Evolutionary conservation across 495 filamentous ascomycete species (phyloP).

Genomic region (Platismatia glauca): DNA sequence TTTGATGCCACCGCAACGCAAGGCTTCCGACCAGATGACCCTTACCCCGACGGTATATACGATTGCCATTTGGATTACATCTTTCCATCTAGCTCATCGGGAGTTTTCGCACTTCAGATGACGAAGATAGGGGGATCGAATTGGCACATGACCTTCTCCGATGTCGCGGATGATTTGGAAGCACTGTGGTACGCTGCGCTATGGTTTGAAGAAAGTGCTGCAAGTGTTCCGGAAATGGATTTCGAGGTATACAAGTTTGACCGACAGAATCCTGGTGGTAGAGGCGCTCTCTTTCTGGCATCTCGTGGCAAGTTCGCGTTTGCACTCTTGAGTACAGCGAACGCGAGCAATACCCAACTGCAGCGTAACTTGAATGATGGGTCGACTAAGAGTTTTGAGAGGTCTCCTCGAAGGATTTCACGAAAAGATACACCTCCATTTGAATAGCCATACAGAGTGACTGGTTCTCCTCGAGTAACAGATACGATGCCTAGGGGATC

Average conservation of each 20-base stretch:
- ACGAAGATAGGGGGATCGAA: neutral
- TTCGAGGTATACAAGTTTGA: neutral
- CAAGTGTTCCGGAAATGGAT: neutral
- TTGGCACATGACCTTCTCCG: neutral
- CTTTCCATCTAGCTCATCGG: neutral
- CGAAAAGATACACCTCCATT: too few species aligned
- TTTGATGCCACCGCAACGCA: neutral
- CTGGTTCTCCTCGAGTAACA: too few species aligned
- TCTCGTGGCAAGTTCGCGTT: neutral
- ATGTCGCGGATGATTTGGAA: neutral
- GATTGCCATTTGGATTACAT: neutral
- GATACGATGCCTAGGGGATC: too few species aligned
- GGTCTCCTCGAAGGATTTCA: neutral
- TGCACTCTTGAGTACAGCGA: neutral
- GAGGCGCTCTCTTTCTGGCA: neutral
- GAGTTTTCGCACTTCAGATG: neutral
- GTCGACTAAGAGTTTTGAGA: neutral
- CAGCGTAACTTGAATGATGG: neutral
- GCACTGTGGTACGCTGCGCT: conserved; percentile 1
- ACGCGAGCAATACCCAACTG: neutral
- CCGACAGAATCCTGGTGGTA: neutral
- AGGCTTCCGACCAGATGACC: neutral
- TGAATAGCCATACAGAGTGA: too few species aligned
- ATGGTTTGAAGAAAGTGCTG: neutral
- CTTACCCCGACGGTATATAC: neutral